phyloP scores from a whole-genome alignment of 352 stramenopile species.

The Thalassiosira livingstoniorum region DNA sequence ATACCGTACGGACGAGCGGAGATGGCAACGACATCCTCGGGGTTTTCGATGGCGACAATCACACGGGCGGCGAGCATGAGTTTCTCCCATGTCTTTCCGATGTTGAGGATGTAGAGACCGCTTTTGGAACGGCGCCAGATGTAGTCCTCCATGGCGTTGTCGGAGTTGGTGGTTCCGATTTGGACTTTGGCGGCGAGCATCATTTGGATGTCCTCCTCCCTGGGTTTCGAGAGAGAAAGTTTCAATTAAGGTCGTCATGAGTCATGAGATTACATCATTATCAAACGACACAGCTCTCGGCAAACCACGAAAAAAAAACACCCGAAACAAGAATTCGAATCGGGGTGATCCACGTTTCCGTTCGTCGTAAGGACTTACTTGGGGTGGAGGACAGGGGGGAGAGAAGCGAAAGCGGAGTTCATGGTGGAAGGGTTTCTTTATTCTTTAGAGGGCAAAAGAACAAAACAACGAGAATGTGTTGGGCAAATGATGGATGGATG shows the following conservation, averaged over 20 bases:
- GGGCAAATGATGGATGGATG: no score
- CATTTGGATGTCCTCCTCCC: conserved; percentile 99
- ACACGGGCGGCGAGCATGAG: conserved; percentile 98
- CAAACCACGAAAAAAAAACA: not conserved
- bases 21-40: conserved; percentile 99
- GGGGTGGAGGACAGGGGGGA: conserved; percentile 81
- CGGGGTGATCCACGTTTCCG: not conserved
- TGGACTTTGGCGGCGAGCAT: conserved; percentile 99
- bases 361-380: conserved; percentile 56
- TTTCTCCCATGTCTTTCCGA: conserved; percentile 99
- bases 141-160: conserved; percentile 99
- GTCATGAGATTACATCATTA: not conserved
- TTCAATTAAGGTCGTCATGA: not conserved
- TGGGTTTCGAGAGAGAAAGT: conserved; percentile 4
- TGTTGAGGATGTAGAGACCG: conserved; percentile 99
- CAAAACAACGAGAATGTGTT: no score
- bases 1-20: conserved; percentile 98
- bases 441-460: no score
- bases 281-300: no score
- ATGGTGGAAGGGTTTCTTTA: conserved; percentile 42
- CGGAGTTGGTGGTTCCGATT: conserved; percentile 99
- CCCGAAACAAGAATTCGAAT: not conserved
- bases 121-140: conserved; percentile 99
- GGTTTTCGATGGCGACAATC: conserved; percentile 99
- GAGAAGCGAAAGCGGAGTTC: conserved; percentile 56